Evolutionary conservation across 441 rosid genomes (phyloP), one percentile per base, ranked within the genome.

Genomic region (Mallotus japonicus): DNA sequence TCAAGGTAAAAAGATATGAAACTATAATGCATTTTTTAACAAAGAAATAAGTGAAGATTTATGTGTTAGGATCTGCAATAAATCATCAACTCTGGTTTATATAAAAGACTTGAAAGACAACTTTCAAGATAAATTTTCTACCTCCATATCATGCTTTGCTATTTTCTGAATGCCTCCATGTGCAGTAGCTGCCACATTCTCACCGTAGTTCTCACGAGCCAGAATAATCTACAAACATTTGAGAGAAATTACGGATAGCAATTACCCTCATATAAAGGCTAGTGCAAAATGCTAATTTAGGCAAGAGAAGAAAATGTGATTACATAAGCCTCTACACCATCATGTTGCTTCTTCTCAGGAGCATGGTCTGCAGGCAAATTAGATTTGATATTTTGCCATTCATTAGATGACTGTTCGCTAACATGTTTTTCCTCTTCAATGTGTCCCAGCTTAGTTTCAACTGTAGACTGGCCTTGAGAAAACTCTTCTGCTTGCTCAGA

Each of bases 261-360:
- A 57, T 55, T 40, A 69, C 53, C 60, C 51, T 73, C 72, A 51
- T 73, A 60, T 19, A 62, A 59, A 9, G n/a, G 22, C 55, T 71
- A 8, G 19, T 67, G 40, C 22, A 69, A 71, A 20, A 51, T 66
- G 65, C 19, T 42, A 47, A 61, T 55, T 62, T 40, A 51, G 58
- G 0, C 20, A 71, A 60, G 65, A 77, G 67, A 47, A 42, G 73
- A 62, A 72, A 58, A 15, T 46, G 53, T 51, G 16, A 47, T 71
- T 76, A 85, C 91, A 87, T 78, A 81, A 75, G 67, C 55, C n/a
- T 6, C 73, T 50, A 55, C 66, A 55, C 67, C 71, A 68, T 62
- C 64, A 24, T 64, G 61, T 50, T 71, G 81, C 55, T 70, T 77
- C 62, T 67, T 78, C 76, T 75, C 24, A 15, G 69, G 70, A 67